Evolutionary conservation across 2,329 filamentous ascomycete genomes (phyloP), one percentile per base, ranked within the genome.

Genomic region (Metarhizium sp.): DNA sequence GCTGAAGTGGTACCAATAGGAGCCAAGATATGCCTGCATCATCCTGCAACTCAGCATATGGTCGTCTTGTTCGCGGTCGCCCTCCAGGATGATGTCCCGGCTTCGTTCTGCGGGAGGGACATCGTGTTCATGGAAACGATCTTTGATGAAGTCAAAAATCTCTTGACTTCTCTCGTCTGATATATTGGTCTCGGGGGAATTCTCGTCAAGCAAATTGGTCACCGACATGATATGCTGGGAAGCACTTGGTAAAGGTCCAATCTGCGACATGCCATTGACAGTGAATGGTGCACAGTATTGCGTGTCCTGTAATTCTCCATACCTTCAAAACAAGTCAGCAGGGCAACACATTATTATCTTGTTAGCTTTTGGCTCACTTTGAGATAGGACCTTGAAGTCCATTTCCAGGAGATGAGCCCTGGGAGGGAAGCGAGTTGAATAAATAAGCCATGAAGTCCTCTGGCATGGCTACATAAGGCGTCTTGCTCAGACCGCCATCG

Each of bases 1-100:
- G 69, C 94, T 95, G 65, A 96, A 95, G 69, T 96, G 88, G 53
- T 88, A 79, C 94, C 94, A 99, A 70, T 95, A 99, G 2, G 91
- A 95, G 11, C 85, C 82, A 61, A 95, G 91, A 66, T 96, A 97
- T 3, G 86, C 87, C 71, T 96, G 90, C 88, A 97, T 95, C 90
- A 96, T 96, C 64, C 87, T 84, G 63, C 92, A 78, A 69, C 92
- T 95, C 59, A 97, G 75, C 75, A 86, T 79, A 58, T 86, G 82
- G 29, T 74, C 72, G 53, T 82, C 78, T 36, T 82, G 74, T 52
- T 85, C 82, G 53, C 87, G 82, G 64, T 95, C 85, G 14, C 92
- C 92, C 32, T 90, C 85, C 55, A 95, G 74, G 30, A 96, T 81
- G 51, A 79, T 81, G 51, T 90, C 88, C 64, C 91, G 90, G 59